Conservation (phyloP, 2,329 filamentous ascomycete genomes). For the Celoporthe dispersa region DNA sequence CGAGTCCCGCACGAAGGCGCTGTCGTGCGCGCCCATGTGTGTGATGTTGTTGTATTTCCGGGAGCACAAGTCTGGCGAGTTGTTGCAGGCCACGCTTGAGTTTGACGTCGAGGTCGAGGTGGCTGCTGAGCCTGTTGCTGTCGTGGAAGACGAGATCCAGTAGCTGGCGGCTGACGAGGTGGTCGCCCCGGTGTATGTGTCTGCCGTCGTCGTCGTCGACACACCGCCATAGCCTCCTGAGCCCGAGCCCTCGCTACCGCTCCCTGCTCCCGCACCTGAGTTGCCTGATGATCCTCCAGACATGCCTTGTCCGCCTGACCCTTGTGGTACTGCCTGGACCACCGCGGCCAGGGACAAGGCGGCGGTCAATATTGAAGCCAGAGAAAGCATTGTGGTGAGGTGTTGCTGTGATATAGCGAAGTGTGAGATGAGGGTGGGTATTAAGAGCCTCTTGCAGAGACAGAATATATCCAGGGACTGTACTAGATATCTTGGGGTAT, state of each 20-base stretch:
- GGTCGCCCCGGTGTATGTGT: background rate
- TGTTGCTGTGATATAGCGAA: background rate
- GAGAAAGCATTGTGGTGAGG: constrained; percentile 17
- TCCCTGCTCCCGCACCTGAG: constrained; percentile 4
- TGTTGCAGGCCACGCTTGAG: constrained; percentile 70
- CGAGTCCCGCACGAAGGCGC: constrained; percentile 69
- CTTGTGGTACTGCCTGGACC: constrained; percentile 25
- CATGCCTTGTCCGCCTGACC: constrained; percentile 13
- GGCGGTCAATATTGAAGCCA: constrained; percentile 18
- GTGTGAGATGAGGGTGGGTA: background rate
- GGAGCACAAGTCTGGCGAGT: constrained; percentile 74
- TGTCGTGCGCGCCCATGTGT: constrained; percentile 77
- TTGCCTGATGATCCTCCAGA: constrained; percentile 10
- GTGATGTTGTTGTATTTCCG: constrained; percentile 77
- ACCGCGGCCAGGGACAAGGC: constrained; percentile 25
- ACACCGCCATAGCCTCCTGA: constrained; percentile 11
- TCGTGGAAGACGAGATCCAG: constrained; percentile 14
- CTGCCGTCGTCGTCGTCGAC: constrained; percentile 18
- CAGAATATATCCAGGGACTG: background rate
- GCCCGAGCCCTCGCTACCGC: background rate
- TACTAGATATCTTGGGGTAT: constrained; percentile 2
- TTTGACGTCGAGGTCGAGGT: constrained; percentile 35
- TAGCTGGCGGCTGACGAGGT: constrained; percentile 8
- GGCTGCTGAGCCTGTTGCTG: constrained; percentile 17
- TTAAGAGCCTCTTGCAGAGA: constrained; percentile 8